A percentile compares a stretch with the other conserved stretches of the same genome.
Evolutionary conservation across 2,329 filamentous ascomycete genomes (phyloP).

Genomic region (Fusarium napiforme): DNA sequence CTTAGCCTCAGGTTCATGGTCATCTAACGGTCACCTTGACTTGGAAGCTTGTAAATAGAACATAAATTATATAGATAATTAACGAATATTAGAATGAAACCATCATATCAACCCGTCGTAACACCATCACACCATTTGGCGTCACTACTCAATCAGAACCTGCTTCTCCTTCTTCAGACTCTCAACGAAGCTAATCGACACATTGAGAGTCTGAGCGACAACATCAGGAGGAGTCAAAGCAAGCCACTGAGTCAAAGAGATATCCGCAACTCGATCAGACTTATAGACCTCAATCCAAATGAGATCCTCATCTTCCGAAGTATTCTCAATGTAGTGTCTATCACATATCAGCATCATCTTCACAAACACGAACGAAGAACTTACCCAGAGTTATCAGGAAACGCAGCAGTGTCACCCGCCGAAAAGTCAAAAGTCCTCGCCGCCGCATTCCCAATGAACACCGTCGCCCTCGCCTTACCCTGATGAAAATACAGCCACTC

Average conservation of each 20-base stretch:
- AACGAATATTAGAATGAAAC: background rate
- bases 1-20: background rate
- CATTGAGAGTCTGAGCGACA: slow-evolving; percentile 69
- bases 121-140: accelerated
- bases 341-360: background rate
- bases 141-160: slow-evolving; percentile 52
- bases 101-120: accelerated
- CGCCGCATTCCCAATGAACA: slow-evolving; percentile 70
- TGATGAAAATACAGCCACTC: slow-evolving; percentile 79
- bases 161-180: slow-evolving; percentile 73
- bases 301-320: slow-evolving; percentile 69
- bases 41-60: background rate
- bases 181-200: slow-evolving; percentile 66
- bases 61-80: background rate
- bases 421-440: slow-evolving; percentile 75
- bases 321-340: slow-evolving; percentile 77
- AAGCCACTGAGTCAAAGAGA: slow-evolving; percentile 75
- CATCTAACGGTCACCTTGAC: no score
- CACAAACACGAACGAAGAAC: slow-evolving; percentile 10
- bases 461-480: slow-evolving; percentile 69
- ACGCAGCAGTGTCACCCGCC: slow-evolving; percentile 74
- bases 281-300: slow-evolving; percentile 78
- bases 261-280: slow-evolving; percentile 73
- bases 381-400: slow-evolving; percentile 71
- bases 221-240: slow-evolving; percentile 73